Conservation (phyloP, 805 yeast species). For the Myxozyma udenii region DNA sequence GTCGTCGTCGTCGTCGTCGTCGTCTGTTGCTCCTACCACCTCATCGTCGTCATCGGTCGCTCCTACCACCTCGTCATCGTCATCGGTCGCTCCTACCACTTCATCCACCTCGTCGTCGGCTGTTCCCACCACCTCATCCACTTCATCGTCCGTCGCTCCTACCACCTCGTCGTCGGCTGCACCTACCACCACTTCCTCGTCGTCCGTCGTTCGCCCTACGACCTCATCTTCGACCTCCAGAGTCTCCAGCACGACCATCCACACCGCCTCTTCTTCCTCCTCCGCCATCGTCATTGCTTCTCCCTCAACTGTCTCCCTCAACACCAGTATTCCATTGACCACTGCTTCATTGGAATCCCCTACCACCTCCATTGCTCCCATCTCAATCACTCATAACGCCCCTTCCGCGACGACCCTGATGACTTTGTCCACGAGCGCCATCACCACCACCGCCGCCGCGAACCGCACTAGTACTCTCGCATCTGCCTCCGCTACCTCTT, state of each 20-base stretch:
- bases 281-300: background rate
- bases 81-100: constrained; percentile 13
- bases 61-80: constrained; percentile 14
- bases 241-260: background rate
- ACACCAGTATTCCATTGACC: background rate
- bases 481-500: no score
- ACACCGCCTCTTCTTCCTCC: background rate
- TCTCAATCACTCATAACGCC: background rate
- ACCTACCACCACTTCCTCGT: constrained; percentile 4
- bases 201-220: constrained; percentile 2
- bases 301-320: background rate
- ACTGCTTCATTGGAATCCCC: background rate
- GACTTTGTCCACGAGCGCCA: background rate
- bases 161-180: constrained; percentile 3
- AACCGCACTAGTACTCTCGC: no score
- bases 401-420: constrained; percentile 1
- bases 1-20: constrained; percentile 1
- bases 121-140: constrained; percentile 1
- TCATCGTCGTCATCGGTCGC: constrained; percentile 21
- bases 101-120: constrained; percentile 5
- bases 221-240: background rate
- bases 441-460: background rate
- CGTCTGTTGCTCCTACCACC: constrained; percentile 11
- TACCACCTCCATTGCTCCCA: background rate
- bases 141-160: background rate